Conservation (phyloP, 768 basidiomycete species). For the Paxillus involutus region DNA sequence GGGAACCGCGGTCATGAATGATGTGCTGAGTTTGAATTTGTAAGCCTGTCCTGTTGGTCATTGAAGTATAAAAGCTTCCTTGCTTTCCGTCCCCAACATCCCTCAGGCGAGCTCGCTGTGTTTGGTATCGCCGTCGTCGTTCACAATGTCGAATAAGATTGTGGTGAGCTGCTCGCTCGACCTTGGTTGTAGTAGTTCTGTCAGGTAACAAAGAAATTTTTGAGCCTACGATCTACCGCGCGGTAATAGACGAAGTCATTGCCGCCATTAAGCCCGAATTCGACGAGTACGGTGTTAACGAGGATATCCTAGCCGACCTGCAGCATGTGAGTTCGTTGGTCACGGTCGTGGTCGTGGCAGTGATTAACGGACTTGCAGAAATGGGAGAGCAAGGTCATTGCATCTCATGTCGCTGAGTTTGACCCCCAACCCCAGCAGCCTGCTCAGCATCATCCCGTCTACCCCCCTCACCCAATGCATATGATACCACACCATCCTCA, state of each 20-base stretch:
- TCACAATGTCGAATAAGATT: conserved; percentile 93
- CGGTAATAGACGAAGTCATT: conserved; percentile 97
- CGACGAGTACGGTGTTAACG: conserved; percentile 92
- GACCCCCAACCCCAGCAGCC: conserved; percentile 55
- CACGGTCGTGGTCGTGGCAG: conserved; percentile 11
- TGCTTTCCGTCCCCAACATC: conserved; percentile 33
- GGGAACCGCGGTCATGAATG: conserved; percentile 32
- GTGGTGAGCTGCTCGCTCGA: conserved; percentile 88
- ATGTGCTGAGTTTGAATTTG: conserved; percentile 44
- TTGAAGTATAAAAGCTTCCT: conserved; percentile 41
- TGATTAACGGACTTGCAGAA: conserved; percentile 50
- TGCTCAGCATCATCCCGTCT: conserved; percentile 48
- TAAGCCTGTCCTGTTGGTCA: conserved; percentile 36
- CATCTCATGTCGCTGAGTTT: conserved; percentile 95
- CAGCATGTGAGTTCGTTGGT: conserved; percentile 68
- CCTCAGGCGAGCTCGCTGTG: conserved; percentile 31
- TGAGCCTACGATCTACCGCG: conserved; percentile 90
- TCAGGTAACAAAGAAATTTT: conserved; percentile 51
- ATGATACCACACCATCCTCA: conserved; percentile 58
- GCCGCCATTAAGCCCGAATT: conserved; percentile 86
- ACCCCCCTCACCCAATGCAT: conserved; percentile 62
- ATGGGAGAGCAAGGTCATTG: conserved; percentile 95
- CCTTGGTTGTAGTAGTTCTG: conserved; percentile 55
- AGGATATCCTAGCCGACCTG: conserved; percentile 85
- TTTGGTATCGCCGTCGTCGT: conserved; percentile 27